phyloP scores from a whole-genome alignment of 331 rosid genomes.

The Dryas integrifolia region DNA sequence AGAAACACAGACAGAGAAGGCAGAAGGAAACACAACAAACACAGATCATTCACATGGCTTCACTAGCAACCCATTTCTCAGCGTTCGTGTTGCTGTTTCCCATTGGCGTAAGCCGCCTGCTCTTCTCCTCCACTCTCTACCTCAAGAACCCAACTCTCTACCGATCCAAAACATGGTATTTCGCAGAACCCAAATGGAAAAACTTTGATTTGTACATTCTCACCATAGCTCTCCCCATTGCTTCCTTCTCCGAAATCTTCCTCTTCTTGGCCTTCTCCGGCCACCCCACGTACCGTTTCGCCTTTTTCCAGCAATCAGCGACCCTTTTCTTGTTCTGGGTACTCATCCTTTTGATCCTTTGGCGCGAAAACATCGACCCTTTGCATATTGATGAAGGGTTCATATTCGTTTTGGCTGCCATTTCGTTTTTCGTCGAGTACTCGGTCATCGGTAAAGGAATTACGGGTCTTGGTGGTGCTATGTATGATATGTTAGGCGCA shows the following conservation, averaged over 20 bases:
- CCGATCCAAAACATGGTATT: slow-evolving; percentile 71
- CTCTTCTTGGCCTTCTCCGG: slow-evolving; percentile 59
- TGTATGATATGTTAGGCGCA: slow-evolving; percentile 51
- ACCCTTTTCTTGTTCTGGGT: slow-evolving; percentile 63
- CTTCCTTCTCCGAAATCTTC: slow-evolving; percentile 62
- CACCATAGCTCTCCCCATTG: slow-evolving; percentile 58
- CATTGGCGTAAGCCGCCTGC: slow-evolving; percentile 64
- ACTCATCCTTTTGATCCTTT: slow-evolving; percentile 43
- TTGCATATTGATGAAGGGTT: slow-evolving; percentile 44
- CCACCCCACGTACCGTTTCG: slow-evolving; percentile 60
- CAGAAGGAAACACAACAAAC: background rate
- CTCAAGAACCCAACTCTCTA: slow-evolving; percentile 66
- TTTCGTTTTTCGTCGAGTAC: slow-evolving; percentile 56
- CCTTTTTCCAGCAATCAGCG: slow-evolving; percentile 63
- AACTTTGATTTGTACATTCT: slow-evolving; percentile 68
- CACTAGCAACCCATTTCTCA: slow-evolving; percentile 65
- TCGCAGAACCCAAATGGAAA: slow-evolving; percentile 70
- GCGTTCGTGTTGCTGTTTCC: slow-evolving; percentile 63
- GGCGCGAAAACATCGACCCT: slow-evolving; percentile 40
- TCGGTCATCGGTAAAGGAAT: slow-evolving; percentile 58
- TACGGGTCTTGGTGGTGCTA: slow-evolving; percentile 52
- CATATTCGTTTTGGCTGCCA: slow-evolving; percentile 52
- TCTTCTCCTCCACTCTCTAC: slow-evolving; percentile 63
- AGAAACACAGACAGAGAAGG: background rate
- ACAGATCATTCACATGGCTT: slow-evolving; percentile 46